Evolutionary conservation across 1,284 basidiomycete genomes (phyloP), one percentile per base, ranked within the genome.

Genomic region (Bondarzewia mesenterica): DNA sequence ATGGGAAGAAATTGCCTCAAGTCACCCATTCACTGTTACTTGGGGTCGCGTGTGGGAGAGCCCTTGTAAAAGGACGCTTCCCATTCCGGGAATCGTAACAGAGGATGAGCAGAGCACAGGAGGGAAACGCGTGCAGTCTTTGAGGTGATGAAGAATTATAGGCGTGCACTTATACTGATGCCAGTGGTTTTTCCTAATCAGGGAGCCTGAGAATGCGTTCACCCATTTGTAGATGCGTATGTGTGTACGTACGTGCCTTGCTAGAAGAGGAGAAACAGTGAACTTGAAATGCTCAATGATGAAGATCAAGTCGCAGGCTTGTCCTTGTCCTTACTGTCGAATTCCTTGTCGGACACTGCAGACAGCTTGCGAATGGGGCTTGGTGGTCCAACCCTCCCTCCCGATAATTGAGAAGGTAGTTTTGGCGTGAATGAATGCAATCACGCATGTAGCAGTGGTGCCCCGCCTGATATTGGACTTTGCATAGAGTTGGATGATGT

Each of bases 351-450:
- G 62, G 67, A 45, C 37, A 49, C 27, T 10, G 29, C 72, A 4
- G 73, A 78, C 1, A 43, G 71, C 72, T 82, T 82, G 36, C 78
- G 67, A 54, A 73, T 75, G 0, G 77, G 75, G 50, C 67, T 72
- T 2, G 74, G 71, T 29, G 60, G 73, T 0, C 61, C 67, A 7
- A 73, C 55, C 50, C 72, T 70, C 25, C 75, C 75, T 10, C 73
- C 65, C 4, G 81, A 72, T 1, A 84, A 67, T 52, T 85, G 85
- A 0, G 83, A 83, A 1, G 83, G 72, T n/a, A 84, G 62, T 50
- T 80, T 82, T 0, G 82, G 83, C 0, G 82, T 80, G 54, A 85
- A 85, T 2, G 82, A 75, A 54, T 83, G 80, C 25, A 80, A 82
- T 29, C 80, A 75, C 21, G 70, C 72, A 57, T 81, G 80, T 5